A percentile compares a stretch with the other conserved stretches of the same genome.
These are phyloP conservation scores for Kodamaea anthophila DNA, from an alignment of 1,139 yeast genomes.

Conservation along the genomic window DNA sequence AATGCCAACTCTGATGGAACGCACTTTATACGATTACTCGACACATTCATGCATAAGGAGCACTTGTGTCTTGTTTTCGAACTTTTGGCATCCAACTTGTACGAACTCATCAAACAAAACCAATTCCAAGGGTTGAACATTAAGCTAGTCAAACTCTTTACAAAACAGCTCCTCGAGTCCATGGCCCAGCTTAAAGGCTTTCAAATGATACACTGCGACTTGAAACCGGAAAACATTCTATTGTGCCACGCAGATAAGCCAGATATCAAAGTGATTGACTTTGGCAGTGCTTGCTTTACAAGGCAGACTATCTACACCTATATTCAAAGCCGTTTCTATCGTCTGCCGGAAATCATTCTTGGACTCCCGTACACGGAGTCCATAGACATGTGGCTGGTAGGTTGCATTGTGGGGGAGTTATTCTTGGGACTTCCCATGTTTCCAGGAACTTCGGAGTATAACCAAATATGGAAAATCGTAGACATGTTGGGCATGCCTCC, in stretches of 20 bases:
- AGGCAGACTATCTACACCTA: constrained; percentile 86
- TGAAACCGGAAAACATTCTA: constrained; percentile 92
- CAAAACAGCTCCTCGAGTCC: constrained; percentile 77
- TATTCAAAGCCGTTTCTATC: constrained; percentile 89
- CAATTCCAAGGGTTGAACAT: constrained; percentile 88
- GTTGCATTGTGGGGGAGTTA: constrained; percentile 92
- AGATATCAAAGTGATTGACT: constrained; percentile 87
- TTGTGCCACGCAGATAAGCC: constrained; percentile 80
- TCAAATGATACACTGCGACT: constrained; percentile 89
- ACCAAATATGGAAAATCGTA: constrained; percentile 77
- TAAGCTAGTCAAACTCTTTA: constrained; percentile 68
- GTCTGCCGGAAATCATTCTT: constrained; percentile 91
- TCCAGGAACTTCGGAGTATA: constrained; percentile 93
- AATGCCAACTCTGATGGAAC: constrained; percentile 71
- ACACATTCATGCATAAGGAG: constrained; percentile 86
- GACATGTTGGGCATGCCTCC: constrained; percentile 88
- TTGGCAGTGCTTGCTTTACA: constrained; percentile 94
- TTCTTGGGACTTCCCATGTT: constrained; percentile 90
- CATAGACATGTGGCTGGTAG: constrained; percentile 98
- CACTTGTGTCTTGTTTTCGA: constrained; percentile 93
- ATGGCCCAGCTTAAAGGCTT: constrained; percentile 74
- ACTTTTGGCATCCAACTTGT: constrained; percentile 76
- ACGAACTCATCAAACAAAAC: constrained; percentile 87
- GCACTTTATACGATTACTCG: constrained; percentile 72
- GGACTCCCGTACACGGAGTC: constrained; percentile 90